A percentile compares a stretch with the other conserved stretches of the same genome.
phyloP scores from a whole-genome alignment of 192 early-diverging fungal species.

The Phycomyces blakesleeanus region DNA sequence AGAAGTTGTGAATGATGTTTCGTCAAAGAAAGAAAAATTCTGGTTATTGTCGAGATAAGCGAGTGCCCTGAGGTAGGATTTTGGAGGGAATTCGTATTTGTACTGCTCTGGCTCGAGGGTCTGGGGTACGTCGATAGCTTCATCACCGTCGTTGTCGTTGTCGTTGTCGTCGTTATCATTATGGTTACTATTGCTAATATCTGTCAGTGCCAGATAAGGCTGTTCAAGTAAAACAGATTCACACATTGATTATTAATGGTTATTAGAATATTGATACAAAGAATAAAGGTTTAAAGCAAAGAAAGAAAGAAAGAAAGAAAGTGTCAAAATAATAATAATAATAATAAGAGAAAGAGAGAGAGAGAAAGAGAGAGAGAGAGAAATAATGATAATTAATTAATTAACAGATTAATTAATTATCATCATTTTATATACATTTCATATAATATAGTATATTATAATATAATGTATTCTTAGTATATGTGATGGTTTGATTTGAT shows the following conservation, averaged over 20 bases:
- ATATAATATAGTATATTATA: too few species aligned
- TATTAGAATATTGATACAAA: too few species aligned
- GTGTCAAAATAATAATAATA: not conserved
- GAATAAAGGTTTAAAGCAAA: too few species aligned
- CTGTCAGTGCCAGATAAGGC: too few species aligned
- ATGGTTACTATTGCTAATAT: too few species aligned
- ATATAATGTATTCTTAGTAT: too few species aligned
- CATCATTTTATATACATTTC: too few species aligned
- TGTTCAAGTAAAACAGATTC: not conserved
- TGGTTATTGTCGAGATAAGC: conserved; percentile 13
- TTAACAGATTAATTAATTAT: too few species aligned
- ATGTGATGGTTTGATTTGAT: too few species aligned
- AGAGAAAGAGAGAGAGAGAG: not conserved
- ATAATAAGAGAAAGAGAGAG: not conserved
- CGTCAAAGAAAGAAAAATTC: conserved; percentile 16
- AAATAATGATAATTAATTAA: not conserved
- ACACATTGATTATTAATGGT: too few species aligned
- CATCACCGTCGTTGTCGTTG: not conserved
- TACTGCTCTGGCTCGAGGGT: conserved; percentile 4
- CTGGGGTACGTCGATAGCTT: not conserved
- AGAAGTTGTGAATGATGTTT: conserved; percentile 13
- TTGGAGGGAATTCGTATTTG: conserved; percentile 13
- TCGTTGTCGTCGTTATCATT: conserved; percentile 9
- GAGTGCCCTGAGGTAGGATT: conserved; percentile 7
- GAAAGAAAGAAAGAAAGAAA: not conserved